Evolutionary conservation across 139 green algal species (phyloP), one percentile per base, ranked within the genome.

Genomic region (Chlorella sp.): DNA sequence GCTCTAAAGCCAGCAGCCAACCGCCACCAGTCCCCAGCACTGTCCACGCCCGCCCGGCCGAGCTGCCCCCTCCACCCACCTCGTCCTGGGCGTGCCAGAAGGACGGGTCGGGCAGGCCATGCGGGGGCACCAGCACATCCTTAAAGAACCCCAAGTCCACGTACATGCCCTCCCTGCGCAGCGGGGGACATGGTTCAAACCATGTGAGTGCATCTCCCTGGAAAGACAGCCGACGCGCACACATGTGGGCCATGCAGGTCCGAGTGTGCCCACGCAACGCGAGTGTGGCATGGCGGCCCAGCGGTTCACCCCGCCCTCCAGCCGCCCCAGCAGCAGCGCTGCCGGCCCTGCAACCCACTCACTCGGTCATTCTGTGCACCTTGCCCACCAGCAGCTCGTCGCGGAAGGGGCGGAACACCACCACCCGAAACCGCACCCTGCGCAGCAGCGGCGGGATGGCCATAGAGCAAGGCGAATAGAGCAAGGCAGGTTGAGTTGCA

Each of bases 91-190:
- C 48, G 20, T 96, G 81, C 81, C 90, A 97, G 70, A 90, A 90
- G 24, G 88, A 93, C 0, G 94, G 92, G 20, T 93, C 89, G 30
- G 93, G 92, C 48, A 97, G 81, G 24, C 87, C 73, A 34, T 97
- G 87, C 48, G 93, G 89, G 3, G 95, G 95, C 22, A 99, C 92
- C 30, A 93, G n/a, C 0, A 98, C 84, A 82, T 99, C 96, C 9
- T 94, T 86, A 60, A 98, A 98, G 88, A 99, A 99, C 26, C 94
- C 96, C 7, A 99, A 65, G n/a, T 84, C 93, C 9, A 98, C 82
- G 20, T 89, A 75, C 24, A 98, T 62, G 0, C 95, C 95, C 16
- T 88, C 73, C 77, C 93, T 96, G 85, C 56, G n/a, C n/a, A n/a
- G n/a, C n/a, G n/a, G n/a, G n/a, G n/a, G n/a, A n/a, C n/a, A n/a